Conservation (phyloP, 2,329 filamentous ascomycete species). For the Magnaporthiopsis incrustans region DNA sequence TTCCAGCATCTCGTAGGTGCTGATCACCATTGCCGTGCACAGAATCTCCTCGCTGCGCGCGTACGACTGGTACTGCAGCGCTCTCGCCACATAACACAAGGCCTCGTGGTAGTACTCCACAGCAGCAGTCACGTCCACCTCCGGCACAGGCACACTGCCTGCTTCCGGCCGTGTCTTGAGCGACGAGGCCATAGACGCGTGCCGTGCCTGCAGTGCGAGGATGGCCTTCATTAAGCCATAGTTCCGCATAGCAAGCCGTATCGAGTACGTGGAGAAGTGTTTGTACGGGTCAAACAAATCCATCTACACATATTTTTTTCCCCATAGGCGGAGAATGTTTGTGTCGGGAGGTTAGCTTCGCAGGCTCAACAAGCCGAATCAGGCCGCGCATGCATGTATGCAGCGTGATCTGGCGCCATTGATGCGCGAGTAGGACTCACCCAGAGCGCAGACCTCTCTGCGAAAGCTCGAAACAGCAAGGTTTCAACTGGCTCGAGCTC, state of each 20-base stretch:
- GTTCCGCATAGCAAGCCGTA: constrained; percentile 11
- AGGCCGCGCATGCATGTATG: not conserved
- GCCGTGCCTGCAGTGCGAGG: constrained; percentile 10
- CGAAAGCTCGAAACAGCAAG: constrained; percentile 21
- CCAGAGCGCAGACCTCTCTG: constrained; percentile 17
- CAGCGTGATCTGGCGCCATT: not conserved
- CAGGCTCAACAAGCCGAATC: not conserved
- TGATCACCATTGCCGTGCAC: constrained; percentile 51
- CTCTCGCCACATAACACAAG: constrained; percentile 51
- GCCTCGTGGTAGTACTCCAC: constrained; percentile 55
- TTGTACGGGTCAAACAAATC: constrained; percentile 7
- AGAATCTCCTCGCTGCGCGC: constrained; percentile 49
- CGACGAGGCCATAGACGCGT: not conserved
- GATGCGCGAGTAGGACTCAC: not conserved
- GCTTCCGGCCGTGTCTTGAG: not conserved
- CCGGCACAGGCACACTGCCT: not conserved
- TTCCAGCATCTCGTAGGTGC: constrained; percentile 60
- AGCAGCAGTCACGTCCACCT: constrained; percentile 19
- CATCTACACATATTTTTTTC: constrained; percentile 10
- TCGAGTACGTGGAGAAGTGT: constrained; percentile 7
- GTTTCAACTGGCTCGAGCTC: constrained; percentile 18
- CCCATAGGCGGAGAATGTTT: not conserved
- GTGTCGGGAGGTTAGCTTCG: not conserved
- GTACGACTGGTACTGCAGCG: constrained; percentile 50
- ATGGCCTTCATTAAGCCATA: constrained; percentile 15